phyloP scores from a whole-genome alignment of 2,329 filamentous ascomycete genomes.

The Hymenoscyphus repandus region DNA sequence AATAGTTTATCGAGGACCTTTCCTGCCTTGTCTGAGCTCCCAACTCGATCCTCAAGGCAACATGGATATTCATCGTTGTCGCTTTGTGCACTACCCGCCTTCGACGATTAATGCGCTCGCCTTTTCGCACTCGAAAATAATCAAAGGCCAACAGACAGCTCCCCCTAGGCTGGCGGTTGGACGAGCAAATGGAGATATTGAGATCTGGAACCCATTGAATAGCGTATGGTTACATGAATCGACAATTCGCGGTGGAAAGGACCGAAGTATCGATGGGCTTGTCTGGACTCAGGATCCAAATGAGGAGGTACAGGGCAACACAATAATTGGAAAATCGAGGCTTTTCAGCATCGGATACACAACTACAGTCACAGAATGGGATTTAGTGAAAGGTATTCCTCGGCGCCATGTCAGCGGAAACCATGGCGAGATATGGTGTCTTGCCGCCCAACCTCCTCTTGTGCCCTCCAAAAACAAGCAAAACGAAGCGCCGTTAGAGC shows the following conservation, averaged over 20 bases:
- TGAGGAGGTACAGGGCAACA: constrained; percentile 57
- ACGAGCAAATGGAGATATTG: constrained; percentile 90
- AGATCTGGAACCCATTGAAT: constrained; percentile 89
- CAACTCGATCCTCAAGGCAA: constrained; percentile 11
- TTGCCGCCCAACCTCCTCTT: constrained; percentile 70
- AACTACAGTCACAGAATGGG: constrained; percentile 90
- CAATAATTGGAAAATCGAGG: constrained; percentile 66
- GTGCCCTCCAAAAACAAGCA: constrained; percentile 25
- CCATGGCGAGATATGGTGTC: constrained; percentile 95
- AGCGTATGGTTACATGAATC: constrained; percentile 81
- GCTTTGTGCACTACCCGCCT: constrained; percentile 88
- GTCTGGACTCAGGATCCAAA: constrained; percentile 87
- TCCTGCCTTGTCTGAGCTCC: neutral
- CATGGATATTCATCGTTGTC: constrained; percentile 97
- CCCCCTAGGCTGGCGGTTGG: constrained; percentile 79
- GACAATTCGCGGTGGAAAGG: constrained; percentile 75
- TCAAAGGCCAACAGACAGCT: constrained; percentile 46
- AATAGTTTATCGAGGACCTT: neutral
- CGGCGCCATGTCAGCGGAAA: constrained; percentile 83
- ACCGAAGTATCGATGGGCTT: constrained; percentile 83
- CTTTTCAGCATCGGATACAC: constrained; percentile 97
- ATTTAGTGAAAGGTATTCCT: constrained; percentile 72
- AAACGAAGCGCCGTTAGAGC: constrained; percentile 26
- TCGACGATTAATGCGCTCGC: constrained; percentile 91
- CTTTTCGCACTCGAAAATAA: constrained; percentile 70